phyloP scores from a whole-genome alignment of 2,329 filamentous ascomycete genomes.

The Colletotrichum godetiae region DNA sequence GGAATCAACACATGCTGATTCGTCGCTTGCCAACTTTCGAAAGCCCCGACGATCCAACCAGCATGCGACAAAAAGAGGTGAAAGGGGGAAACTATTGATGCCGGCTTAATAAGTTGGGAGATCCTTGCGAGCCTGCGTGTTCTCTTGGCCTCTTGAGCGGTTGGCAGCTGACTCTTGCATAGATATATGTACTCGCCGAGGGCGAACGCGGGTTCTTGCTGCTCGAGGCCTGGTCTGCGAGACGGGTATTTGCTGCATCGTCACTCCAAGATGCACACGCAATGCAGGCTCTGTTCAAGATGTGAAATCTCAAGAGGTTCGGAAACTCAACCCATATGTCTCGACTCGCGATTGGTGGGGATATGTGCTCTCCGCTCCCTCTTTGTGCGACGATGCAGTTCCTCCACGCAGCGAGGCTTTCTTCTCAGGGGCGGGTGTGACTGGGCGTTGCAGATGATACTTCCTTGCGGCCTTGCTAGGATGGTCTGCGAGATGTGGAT shows the following conservation, averaged over 20 bases:
- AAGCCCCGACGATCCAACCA: background rate
- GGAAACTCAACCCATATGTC: background rate
- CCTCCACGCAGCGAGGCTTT: background rate
- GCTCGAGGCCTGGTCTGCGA: background rate
- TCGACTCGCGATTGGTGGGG: constrained; percentile 23
- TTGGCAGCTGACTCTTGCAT: too few relatives aligned
- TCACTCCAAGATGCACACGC: background rate
- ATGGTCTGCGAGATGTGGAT: constrained; percentile 5
- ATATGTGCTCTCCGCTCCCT: background rate
- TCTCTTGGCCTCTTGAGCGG: too few relatives aligned
- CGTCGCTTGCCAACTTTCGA: background rate
- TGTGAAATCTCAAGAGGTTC: background rate
- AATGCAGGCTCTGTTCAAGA: background rate
- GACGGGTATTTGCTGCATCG: constrained; percentile 21
- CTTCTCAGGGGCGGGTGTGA: background rate
- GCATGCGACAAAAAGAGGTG: background rate
- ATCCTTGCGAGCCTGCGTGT: constrained; percentile 6
- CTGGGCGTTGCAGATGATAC: background rate
- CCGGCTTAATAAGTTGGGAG: constrained; percentile 11
- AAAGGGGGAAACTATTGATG: background rate
- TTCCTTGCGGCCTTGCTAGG: background rate
- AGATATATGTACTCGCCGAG: background rate
- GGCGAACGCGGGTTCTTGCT: background rate
- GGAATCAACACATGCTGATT: background rate
- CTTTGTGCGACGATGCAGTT: background rate